Evolutionary conservation across 306 rosid genomes (phyloP), one percentile per base, ranked within the genome.

Genomic region (Aeschynomene evenia): DNA sequence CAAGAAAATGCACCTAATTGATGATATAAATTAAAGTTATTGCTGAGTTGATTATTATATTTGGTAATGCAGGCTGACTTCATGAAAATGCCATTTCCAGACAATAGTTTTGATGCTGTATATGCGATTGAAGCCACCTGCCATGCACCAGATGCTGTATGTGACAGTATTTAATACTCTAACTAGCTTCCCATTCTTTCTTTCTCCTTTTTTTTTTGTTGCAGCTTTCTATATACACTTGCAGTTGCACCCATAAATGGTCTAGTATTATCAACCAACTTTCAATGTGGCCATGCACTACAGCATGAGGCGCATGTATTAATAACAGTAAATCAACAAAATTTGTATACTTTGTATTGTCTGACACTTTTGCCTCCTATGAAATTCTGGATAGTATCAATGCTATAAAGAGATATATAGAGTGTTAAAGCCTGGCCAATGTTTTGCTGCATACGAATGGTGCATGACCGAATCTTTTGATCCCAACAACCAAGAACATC

Each of bases 41-140:
- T 4, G 54, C n/a, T 70, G 70, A 19, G 51, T 16, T 22, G 73
- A 39, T 72, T 57, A 20, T 54, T 19, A 19, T 43, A 26, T 80
- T 48, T 58, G 71, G 75, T 70, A 19, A 52, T 80, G 81, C 89
- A 95, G 99, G 99, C 96, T 6, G 99, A 95, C 73, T 95, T 95
- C 77, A 95, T 95, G 99, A 83, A 89, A 72, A 89, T 95, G 91
- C 92, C 99, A 26, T 84, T 95, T 57, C 76, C 86, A 26, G 96
- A 89, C 73, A 85, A 87, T 59, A 61, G 88, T 70, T 95, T 82
- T 77, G 99, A 95, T 83, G 97, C 99, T 18, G 84, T 91, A 21
- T 95, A 95, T 84, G 99, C 99, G 2, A 95, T 95, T 80, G 99
- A 95, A 84, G 97, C 99, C 46, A 95, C 99, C 70, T 95, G 99